Conservation (phyloP, 345 rosid genomes). For the Populus alba region DNA sequence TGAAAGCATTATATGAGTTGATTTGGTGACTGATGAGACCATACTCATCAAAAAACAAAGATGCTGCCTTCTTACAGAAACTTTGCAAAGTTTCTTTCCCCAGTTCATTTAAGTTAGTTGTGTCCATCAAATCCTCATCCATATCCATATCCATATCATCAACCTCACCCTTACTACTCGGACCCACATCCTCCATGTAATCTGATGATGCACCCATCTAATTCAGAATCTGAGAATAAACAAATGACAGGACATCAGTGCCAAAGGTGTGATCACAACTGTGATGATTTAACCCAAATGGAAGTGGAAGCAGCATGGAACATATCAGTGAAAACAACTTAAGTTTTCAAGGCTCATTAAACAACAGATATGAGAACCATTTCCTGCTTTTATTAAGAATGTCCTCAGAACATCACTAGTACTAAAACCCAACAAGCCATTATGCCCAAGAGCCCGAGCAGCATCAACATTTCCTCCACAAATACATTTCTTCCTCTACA, state of each 20-base stretch:
- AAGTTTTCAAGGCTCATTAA: neutral
- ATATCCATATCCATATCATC: slow-evolving; percentile 25
- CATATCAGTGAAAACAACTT: neutral
- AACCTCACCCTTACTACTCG: slow-evolving; percentile 22
- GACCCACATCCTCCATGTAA: slow-evolving; percentile 13
- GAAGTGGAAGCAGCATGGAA: neutral
- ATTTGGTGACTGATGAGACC: slow-evolving; percentile 85
- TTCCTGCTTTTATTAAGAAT: neutral
- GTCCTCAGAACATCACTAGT: neutral
- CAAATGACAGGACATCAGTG: neutral
- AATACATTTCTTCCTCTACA: neutral
- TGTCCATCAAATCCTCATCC: slow-evolving; percentile 31
- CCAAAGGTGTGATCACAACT: neutral
- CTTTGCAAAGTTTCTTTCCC: slow-evolving; percentile 45
- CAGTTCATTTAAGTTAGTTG: slow-evolving; percentile 29
- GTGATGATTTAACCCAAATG: neutral
- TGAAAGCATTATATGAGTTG: slow-evolving; percentile 70
- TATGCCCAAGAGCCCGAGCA: neutral
- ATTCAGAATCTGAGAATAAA: slow-evolving; percentile 23
- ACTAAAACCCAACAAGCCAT: neutral
- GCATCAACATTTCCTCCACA: neutral
- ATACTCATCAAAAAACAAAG: slow-evolving; percentile 57
- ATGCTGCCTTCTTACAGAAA: slow-evolving; percentile 63
- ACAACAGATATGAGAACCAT: neutral
- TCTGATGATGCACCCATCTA: slow-evolving; percentile 29